Conservation (phyloP, 768 basidiomycete genomes). For the Amanita rubescens region DNA sequence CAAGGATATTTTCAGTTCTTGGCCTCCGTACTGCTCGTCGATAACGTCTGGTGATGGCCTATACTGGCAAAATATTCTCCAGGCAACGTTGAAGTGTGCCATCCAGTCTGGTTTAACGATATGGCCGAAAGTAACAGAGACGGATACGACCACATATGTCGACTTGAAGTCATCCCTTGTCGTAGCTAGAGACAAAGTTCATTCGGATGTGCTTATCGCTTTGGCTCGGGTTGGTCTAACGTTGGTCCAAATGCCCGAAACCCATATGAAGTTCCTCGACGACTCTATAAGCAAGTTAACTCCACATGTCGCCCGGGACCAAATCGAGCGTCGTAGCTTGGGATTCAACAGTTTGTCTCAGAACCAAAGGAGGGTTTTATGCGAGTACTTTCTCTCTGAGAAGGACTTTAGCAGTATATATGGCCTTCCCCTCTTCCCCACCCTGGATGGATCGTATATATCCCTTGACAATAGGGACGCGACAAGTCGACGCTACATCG, state of each 20-base stretch:
- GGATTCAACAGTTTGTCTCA: constrained; percentile 7
- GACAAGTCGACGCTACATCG: constrained; percentile 11
- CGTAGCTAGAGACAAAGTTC: constrained; percentile 15
- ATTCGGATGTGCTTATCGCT: constrained; percentile 17
- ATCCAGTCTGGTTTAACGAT: constrained; percentile 8
- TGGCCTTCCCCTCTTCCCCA: constrained; percentile 30
- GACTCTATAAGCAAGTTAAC: constrained; percentile 13
- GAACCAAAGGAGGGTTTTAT: constrained; percentile 11
- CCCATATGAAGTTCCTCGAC: constrained; percentile 24
- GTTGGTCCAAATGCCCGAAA: constrained; percentile 28
- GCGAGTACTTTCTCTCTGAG: constrained; percentile 29
- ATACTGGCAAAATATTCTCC: constrained; percentile 31
- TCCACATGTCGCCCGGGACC: constrained; percentile 23
- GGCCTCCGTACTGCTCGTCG: constrained; percentile 29
- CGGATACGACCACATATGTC: background rate
- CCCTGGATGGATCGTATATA: constrained; percentile 13
- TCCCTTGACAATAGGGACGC: background rate
- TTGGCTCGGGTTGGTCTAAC: constrained; percentile 26
- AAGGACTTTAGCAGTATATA: constrained; percentile 24
- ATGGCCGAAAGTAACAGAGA: constrained; percentile 3
- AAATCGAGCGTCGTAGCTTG: constrained; percentile 21
- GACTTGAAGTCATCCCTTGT: constrained; percentile 16
- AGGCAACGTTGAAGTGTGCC: constrained; percentile 21
- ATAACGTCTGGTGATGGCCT: constrained; percentile 30
- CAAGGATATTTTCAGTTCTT: constrained; percentile 27